These are phyloP conservation scores for Globisporangium perplexum DNA, from an alignment of 352 stramenopile genomes.

Conservation along the genomic window DNA sequence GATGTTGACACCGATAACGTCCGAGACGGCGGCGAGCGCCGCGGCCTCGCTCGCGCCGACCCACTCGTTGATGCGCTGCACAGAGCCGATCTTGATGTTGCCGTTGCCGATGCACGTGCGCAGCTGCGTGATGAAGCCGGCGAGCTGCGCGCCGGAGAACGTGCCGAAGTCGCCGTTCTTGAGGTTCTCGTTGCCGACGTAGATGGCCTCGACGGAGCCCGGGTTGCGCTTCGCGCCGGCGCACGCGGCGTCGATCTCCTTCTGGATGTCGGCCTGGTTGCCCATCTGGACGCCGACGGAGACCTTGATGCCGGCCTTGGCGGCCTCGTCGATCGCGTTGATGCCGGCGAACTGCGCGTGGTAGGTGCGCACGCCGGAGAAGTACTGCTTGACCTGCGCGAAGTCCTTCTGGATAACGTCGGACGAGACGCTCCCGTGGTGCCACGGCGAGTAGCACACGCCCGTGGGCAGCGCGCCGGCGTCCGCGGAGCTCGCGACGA, in stretches of 20 bases:
- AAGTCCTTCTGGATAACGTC: constrained; percentile 30
- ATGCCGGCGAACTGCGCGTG: constrained; percentile 43
- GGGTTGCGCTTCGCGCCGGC: constrained; percentile 33
- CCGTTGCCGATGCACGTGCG: constrained; percentile 34
- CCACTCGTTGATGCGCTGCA: constrained; percentile 40
- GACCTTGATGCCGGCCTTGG: constrained; percentile 37
- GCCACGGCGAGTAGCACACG: constrained; percentile 63
- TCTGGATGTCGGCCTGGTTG: constrained; percentile 27
- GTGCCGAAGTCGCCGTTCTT: constrained; percentile 41
- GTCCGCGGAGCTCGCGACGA: constrained; percentile 8
- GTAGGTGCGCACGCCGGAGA: constrained; percentile 64
- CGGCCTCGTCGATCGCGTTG: constrained; percentile 45
- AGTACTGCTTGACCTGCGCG: constrained; percentile 30
- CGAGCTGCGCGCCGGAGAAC: constrained; percentile 27
- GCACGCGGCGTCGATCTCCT: constrained; percentile 57
- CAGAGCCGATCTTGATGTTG: constrained; percentile 46
- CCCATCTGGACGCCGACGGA: constrained; percentile 59
- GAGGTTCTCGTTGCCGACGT: constrained; percentile 75
- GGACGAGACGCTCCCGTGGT: constrained; percentile 27
- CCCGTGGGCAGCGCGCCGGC: constrained; percentile 22
- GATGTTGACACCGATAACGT: constrained; percentile 42
- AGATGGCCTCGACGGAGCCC: constrained; percentile 40
- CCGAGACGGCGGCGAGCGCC: constrained; percentile 20
- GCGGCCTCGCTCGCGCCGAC: constrained; percentile 19
- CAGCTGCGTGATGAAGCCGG: constrained; percentile 49